These are phyloP conservation scores for Fusarium protoensiforme DNA, from an alignment of 2,329 filamentous ascomycete species.

Conservation along the genomic window DNA sequence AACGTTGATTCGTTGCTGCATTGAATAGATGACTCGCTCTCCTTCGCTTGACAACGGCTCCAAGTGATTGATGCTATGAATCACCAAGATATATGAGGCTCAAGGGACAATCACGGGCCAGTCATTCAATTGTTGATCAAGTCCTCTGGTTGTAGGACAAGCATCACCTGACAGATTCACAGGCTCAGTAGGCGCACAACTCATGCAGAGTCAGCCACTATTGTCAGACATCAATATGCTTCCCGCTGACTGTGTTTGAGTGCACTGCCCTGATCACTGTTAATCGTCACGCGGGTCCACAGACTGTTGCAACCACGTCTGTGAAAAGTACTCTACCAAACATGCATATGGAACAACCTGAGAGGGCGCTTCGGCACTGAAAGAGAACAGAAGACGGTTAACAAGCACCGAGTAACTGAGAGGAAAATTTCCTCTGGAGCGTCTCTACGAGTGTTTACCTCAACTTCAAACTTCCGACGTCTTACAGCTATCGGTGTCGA, in stretches of 20 bases:
- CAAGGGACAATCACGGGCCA: neutral
- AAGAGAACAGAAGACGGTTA: no score
- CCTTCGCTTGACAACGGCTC: neutral
- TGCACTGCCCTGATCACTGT: neutral
- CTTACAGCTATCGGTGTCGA: rapidly evolving
- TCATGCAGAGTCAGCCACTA: neutral
- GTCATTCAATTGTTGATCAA: neutral
- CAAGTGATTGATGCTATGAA: neutral
- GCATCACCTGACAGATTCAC: neutral
- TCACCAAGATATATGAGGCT: neutral
- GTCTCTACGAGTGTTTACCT: neutral
- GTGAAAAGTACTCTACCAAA: no score
- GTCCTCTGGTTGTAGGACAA: neutral
- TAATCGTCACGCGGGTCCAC: neutral
- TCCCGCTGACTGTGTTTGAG: neutral
- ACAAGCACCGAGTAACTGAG: no score
- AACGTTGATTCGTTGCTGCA: neutral
- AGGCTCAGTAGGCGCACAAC: neutral
- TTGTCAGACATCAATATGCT: neutral
- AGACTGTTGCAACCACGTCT: neutral
- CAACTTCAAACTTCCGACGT: neutral
- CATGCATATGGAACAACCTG: no score
- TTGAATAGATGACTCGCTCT: neutral
- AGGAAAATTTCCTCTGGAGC: neutral
- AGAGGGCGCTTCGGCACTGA: no score